phyloP scores from a whole-genome alignment of 805 yeast genomes.

The Yarrowia sp. region DNA sequence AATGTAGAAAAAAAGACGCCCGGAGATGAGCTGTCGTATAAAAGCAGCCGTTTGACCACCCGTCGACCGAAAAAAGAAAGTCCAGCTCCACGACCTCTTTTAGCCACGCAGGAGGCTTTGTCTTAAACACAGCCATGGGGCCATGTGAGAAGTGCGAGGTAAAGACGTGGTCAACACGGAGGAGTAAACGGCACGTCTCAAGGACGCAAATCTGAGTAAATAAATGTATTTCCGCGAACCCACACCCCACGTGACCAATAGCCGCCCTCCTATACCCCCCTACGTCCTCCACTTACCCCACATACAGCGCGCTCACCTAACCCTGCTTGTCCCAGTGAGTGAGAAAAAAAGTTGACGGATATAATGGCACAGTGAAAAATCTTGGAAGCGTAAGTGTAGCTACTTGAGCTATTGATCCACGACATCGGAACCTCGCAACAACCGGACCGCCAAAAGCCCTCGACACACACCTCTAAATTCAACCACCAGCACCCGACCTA shows the following conservation, averaged over 20 bases:
- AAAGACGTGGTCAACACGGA: neutral
- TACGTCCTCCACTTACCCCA: constrained; percentile 21
- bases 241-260: neutral
- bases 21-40: neutral
- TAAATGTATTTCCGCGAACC: too few species aligned
- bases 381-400: constrained; percentile 37
- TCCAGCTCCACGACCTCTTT: neutral
- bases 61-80: neutral
- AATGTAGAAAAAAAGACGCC: neutral
- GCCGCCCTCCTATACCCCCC: neutral
- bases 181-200: too few species aligned
- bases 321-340: constrained; percentile 36
- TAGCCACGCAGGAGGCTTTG: constrained; percentile 8
- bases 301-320: constrained; percentile 21
- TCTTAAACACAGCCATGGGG: constrained; percentile 3
- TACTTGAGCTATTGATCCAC: constrained; percentile 34
- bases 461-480: neutral
- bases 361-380: constrained; percentile 32
- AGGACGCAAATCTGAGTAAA: too few species aligned
- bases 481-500: neutral
- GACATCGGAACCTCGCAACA: neutral
- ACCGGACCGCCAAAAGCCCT: neutral
- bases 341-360: constrained; percentile 36
- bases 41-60: neutral
- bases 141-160: neutral